phyloP scores from a whole-genome alignment of 2,329 filamentous ascomycete species.

The Samsoniella hepiali region DNA sequence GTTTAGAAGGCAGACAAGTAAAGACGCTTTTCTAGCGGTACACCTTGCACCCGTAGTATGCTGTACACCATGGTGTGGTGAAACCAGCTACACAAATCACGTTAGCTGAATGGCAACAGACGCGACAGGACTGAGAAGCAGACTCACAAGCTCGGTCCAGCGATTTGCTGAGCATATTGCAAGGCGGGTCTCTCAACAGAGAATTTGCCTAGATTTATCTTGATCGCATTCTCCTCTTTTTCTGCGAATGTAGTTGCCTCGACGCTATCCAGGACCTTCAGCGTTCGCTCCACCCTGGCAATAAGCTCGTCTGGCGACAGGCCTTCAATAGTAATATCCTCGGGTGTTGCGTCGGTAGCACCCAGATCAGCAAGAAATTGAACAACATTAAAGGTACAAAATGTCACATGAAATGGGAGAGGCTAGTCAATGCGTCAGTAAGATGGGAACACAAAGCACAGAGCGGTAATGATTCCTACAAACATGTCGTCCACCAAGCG shows the following conservation, averaged over 20 bases:
- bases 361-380: slow-evolving; percentile 6
- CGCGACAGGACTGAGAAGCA: no score
- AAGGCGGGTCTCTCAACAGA: neutral
- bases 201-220: neutral
- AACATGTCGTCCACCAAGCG: slow-evolving; percentile 4
- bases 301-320: neutral
- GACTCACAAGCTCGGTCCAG: neutral
- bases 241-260: neutral
- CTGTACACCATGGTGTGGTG: slow-evolving; percentile 9
- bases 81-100: neutral
- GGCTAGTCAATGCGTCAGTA: neutral
- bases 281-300: neutral
- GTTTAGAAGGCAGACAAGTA: neutral
- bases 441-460: neutral
- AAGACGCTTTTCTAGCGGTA: neutral
- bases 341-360: neutral
- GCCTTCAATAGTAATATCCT: neutral
- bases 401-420: slow-evolving; percentile 10
- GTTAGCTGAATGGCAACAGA: neutral
- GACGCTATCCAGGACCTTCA: neutral
- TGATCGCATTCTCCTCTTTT: neutral
- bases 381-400: neutral
- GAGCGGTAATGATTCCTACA: neutral
- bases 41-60: neutral
- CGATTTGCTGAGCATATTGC: slow-evolving; percentile 3